Percentiles rank a stretch among this genome's conserved stretches.
phyloP scores from a whole-genome alignment of 257 asterid genomes.

The Fraxinus americana region DNA sequence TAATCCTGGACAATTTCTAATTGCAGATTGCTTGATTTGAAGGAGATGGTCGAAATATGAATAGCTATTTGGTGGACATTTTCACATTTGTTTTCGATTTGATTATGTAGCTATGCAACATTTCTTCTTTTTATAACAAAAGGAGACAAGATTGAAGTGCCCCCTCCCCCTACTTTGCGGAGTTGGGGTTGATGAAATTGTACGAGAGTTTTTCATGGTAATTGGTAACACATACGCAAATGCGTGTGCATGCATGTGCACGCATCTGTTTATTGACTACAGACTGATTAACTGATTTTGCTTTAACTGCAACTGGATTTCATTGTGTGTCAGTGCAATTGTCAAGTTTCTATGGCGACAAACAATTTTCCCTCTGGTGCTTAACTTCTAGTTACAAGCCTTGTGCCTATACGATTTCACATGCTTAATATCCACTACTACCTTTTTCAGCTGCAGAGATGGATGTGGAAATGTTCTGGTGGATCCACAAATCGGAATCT shows the following conservation, averaged over 20 bases:
- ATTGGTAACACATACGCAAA: background rate
- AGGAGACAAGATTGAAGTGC: background rate
- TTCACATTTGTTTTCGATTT: too few species aligned
- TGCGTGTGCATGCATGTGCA: background rate
- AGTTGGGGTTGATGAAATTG: background rate
- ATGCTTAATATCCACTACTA: background rate
- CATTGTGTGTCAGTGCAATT: conserved; percentile 7
- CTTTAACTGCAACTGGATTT: background rate
- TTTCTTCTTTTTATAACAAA: background rate
- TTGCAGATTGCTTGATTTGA: too few species aligned
- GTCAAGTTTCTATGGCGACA: background rate
- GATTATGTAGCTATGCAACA: background rate
- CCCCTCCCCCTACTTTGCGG: background rate
- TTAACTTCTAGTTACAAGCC: conserved; percentile 11
- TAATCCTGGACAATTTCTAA: too few species aligned
- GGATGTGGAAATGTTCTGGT: conserved; percentile 11
- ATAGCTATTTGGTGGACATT: too few species aligned
- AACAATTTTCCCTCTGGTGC: background rate
- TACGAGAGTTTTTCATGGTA: background rate
- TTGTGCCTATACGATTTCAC: background rate
- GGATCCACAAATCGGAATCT: conserved; percentile 1
- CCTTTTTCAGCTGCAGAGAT: conserved; percentile 10
- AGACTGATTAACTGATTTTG: conserved; percentile 2
- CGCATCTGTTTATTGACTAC: background rate
- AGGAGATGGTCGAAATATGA: too few species aligned